A percentile compares a stretch with the other conserved stretches of the same genome.
Conservation (phyloP, 148 eudicot species). For the Cornus suecica region DNA sequence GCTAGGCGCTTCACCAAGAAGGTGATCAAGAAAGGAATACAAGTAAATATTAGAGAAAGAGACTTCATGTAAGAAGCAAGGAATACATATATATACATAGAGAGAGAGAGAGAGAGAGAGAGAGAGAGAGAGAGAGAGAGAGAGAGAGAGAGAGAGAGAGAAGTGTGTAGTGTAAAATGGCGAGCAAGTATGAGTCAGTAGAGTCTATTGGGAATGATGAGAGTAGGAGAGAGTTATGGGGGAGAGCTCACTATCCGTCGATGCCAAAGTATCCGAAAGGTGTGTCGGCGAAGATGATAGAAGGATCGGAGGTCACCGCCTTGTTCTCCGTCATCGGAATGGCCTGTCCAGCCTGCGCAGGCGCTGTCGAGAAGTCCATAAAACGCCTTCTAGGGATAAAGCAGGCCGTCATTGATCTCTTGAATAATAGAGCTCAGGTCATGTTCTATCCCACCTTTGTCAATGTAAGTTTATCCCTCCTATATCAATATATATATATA, state of each 20-base stretch:
- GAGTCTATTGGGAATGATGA: slow-evolving; percentile 40
- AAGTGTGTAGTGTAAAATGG: slow-evolving; percentile 21
- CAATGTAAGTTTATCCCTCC: slow-evolving; percentile 38
- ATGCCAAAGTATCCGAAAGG: slow-evolving; percentile 83
- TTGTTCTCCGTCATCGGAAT: slow-evolving; percentile 67
- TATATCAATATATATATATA: too few relatives aligned
- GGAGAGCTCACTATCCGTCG: slow-evolving; percentile 71
- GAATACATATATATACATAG: not conserved
- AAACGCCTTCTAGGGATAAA: slow-evolving; percentile 74
- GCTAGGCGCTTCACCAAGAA: too few relatives aligned
- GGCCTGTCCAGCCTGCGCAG: slow-evolving; percentile 90
- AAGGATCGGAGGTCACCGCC: slow-evolving; percentile 45
- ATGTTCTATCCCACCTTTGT: slow-evolving; percentile 56
- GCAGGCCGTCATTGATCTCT: slow-evolving; percentile 68
- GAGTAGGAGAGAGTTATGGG: slow-evolving; percentile 33
- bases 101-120: slow-evolving; percentile 9
- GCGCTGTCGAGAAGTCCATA: slow-evolving; percentile 74
- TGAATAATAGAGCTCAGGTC: slow-evolving; percentile 70
- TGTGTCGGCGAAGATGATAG: slow-evolving; percentile 23
- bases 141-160: slow-evolving; percentile 7
- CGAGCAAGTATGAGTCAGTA: slow-evolving; percentile 39
- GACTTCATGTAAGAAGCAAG: not conserved
- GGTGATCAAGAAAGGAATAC: too few relatives aligned
- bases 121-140: slow-evolving; percentile 1
- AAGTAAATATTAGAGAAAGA: too few relatives aligned